These are phyloP conservation scores for Fusarium sp. DNA, from an alignment of 2,329 filamentous ascomycete species.

Conservation along the genomic window DNA sequence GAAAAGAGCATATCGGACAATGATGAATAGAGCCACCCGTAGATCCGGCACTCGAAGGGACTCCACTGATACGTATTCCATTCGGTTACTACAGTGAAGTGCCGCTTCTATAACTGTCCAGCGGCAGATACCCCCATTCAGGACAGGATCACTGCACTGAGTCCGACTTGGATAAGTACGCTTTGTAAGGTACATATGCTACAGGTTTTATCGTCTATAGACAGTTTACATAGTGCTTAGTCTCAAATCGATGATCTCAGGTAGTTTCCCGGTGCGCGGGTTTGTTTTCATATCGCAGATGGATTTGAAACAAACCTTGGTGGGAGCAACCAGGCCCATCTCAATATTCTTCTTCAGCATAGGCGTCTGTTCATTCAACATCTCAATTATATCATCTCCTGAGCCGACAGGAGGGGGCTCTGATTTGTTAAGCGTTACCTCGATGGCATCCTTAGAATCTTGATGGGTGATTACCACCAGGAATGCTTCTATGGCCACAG, in stretches of 20 bases:
- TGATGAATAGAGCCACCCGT: background rate
- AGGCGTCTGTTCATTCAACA: background rate
- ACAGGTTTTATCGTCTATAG: background rate
- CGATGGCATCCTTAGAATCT: background rate
- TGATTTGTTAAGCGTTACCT: background rate
- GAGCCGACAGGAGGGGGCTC: background rate
- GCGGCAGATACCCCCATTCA: background rate
- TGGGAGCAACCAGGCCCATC: background rate
- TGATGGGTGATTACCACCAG: background rate
- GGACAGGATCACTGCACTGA: background rate
- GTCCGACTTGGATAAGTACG: accelerated
- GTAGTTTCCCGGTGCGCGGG: background rate
- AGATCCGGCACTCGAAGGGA: too few species aligned
- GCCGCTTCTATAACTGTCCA: background rate
- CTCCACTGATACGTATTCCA: background rate
- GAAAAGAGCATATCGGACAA: background rate
- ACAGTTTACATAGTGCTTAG: background rate
- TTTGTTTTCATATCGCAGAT: background rate
- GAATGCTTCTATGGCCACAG: background rate
- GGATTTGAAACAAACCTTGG: background rate
- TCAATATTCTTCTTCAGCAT: background rate
- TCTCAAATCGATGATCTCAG: background rate
- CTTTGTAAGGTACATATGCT: background rate
- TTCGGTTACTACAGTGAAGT: accelerated
- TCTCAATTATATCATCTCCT: background rate